Evolutionary conservation across 305 asterid genomes (phyloP).

Genomic region (Fraxinus greggii): DNA sequence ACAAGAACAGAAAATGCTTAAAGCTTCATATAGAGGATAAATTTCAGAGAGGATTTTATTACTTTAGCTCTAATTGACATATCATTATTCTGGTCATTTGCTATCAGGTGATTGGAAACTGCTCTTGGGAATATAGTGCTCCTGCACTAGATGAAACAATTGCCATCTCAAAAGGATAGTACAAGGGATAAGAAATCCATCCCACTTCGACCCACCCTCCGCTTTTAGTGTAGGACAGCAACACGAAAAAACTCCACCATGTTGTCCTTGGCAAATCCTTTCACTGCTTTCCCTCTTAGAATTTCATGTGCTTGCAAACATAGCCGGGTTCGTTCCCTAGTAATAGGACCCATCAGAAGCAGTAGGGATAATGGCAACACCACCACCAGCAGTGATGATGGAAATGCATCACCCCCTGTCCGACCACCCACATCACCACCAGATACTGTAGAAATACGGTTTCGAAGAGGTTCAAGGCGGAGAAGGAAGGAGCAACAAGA

Average conservation of each 20-base stretch:
- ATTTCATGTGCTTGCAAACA: constrained; percentile 23
- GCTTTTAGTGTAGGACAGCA: constrained; percentile 1
- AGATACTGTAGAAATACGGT: constrained; percentile 56
- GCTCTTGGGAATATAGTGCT: neutral
- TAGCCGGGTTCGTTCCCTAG: constrained; percentile 21
- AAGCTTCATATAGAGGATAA: neutral
- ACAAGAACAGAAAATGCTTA: neutral
- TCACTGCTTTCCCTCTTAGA: constrained; percentile 39
- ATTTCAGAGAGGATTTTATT: neutral
- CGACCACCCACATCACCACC: constrained; percentile 48
- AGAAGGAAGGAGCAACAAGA: constrained; percentile 46
- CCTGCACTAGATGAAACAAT: constrained; percentile 9
- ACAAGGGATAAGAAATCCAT: neutral
- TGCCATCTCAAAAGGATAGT: neutral
- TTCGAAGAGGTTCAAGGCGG: constrained; percentile 63
- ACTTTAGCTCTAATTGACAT: neutral
- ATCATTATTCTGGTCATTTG: constrained; percentile 3
- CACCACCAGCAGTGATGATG: constrained; percentile 25
- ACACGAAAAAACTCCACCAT: constrained; percentile 27
- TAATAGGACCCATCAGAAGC: constrained; percentile 35
- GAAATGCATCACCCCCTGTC: constrained; percentile 33
- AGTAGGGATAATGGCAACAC: constrained; percentile 31
- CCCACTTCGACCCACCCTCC: neutral
- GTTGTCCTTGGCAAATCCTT: constrained; percentile 47
- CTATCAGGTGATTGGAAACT: constrained; percentile 20